Evolutionary conservation across 768 basidiomycete species (phyloP).

Genomic region (Piloderma croceum): DNA sequence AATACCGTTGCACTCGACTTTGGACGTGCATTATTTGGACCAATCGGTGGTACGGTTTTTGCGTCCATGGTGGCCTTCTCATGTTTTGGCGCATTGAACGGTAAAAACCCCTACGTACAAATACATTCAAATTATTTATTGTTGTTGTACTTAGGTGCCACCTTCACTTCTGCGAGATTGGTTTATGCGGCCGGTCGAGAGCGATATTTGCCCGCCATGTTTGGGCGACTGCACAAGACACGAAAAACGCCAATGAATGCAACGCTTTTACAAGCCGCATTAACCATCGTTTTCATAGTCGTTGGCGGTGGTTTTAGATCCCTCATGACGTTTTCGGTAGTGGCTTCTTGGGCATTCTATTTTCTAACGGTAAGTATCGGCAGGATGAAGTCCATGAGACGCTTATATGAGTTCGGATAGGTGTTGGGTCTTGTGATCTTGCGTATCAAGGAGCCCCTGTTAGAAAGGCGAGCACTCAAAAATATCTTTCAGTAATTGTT

Average conservation of each 20-base stretch:
- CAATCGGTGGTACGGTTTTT: constrained; percentile 81
- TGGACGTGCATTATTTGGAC: constrained; percentile 80
- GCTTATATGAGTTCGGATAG: constrained; percentile 30
- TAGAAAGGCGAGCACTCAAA: constrained; percentile 70
- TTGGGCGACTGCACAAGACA: constrained; percentile 68
- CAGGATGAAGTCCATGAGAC: neutral
- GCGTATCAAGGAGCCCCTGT: constrained; percentile 82
- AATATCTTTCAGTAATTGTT: neutral
- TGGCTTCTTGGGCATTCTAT: constrained; percentile 84
- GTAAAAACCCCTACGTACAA: constrained; percentile 28
- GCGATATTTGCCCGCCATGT: constrained; percentile 78
- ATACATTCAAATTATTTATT: constrained; percentile 9
- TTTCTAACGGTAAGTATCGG: constrained; percentile 65
- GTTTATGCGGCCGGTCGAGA: constrained; percentile 88
- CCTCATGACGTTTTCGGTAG: constrained; percentile 84
- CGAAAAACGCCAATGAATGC: constrained; percentile 88
- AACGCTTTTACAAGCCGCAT: constrained; percentile 65
- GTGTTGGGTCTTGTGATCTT: constrained; percentile 85
- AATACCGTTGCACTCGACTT: constrained; percentile 92
- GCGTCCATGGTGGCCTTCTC: constrained; percentile 90
- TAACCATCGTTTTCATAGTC: constrained; percentile 75
- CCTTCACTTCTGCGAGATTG: constrained; percentile 75
- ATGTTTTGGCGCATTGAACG: constrained; percentile 92
- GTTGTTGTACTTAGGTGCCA: constrained; percentile 42
- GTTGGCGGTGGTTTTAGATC: constrained; percentile 87